Conservation (phyloP, 2,329 filamentous ascomycete species). For the Blastomyces parvus region DNA sequence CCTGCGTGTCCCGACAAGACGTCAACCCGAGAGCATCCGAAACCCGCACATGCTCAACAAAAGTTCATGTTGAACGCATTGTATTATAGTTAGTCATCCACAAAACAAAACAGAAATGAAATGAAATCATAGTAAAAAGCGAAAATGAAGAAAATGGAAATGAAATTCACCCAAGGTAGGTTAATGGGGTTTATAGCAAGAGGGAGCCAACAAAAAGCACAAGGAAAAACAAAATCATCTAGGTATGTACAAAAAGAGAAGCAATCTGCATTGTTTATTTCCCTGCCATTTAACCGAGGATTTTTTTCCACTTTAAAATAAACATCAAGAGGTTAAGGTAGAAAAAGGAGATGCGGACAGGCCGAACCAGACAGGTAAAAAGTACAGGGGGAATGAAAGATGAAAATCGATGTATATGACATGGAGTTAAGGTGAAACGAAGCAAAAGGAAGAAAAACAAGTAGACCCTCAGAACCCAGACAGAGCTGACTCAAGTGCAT, state of each 20-base stretch:
- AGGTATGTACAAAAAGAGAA: neutral
- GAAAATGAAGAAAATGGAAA: neutral
- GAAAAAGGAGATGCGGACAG: neutral
- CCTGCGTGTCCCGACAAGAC: neutral
- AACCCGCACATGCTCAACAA: neutral
- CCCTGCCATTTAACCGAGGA: neutral
- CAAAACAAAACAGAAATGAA: no score
- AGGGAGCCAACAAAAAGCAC: neutral
- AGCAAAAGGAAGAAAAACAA: neutral
- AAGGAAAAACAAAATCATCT: neutral
- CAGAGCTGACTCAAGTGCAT: neutral
- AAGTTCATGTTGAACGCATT: no score
- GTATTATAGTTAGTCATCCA: neutral
- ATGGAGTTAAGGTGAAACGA: neutral
- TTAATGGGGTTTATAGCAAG: neutral
- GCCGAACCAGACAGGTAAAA: neutral
- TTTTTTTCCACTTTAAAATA: neutral
- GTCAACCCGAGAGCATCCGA: neutral
- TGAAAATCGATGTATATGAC: neutral
- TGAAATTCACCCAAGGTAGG: neutral
- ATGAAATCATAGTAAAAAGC: neutral
- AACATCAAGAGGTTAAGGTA: neutral
- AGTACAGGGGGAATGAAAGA: neutral
- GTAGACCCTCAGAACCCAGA: neutral
- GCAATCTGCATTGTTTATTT: neutral